phyloP scores from a whole-genome alignment of 495 filamentous ascomycete species.

The Thermothielavioides terrestris region DNA sequence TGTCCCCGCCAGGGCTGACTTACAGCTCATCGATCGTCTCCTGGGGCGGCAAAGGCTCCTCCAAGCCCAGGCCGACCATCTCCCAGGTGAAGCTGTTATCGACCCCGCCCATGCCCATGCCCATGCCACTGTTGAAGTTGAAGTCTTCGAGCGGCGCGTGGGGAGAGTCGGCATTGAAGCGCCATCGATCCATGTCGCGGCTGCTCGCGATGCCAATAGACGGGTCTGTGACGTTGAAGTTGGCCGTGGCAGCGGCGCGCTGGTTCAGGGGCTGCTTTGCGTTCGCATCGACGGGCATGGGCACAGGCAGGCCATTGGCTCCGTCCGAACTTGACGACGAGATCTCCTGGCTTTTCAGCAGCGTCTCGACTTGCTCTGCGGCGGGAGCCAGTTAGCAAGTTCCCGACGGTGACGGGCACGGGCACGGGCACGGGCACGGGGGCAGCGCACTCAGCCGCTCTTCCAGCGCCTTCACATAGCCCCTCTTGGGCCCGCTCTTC shows the following conservation, averaged over 20 bases:
- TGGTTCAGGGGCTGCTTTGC: conserved; percentile 23
- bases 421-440: not conserved
- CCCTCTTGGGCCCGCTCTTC: conserved; percentile 96
- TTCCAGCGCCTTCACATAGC: conserved; percentile 96
- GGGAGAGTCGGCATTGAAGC: conserved; percentile 44
- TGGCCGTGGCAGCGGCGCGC: conserved; percentile 27
- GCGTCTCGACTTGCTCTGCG: conserved; percentile 86
- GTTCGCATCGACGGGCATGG: conserved; percentile 24
- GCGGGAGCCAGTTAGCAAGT: conserved; percentile 16
- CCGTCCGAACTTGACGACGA: conserved; percentile 25
- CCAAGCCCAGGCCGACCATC: conserved; percentile 86
- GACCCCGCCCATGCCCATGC: conserved; percentile 36
- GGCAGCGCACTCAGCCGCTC: conserved; percentile 73
- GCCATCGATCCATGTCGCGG: conserved; percentile 44
- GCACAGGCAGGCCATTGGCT: conserved; percentile 24
- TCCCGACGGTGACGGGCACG: not conserved
- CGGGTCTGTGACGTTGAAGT: conserved; percentile 40
- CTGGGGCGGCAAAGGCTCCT: conserved; percentile 80
- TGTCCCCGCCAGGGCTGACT: conserved; percentile 20
- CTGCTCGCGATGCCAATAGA: conserved; percentile 35
- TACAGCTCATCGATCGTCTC: conserved; percentile 90
- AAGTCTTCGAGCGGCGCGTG: conserved; percentile 40
- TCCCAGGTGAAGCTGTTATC: conserved; percentile 64
- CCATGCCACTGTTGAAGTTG: conserved; percentile 41
- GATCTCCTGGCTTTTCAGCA: conserved; percentile 67